Evolutionary conservation across 306 rosid genomes (phyloP), one percentile per base, ranked within the genome.

Genomic region (Luffa acutangula): DNA sequence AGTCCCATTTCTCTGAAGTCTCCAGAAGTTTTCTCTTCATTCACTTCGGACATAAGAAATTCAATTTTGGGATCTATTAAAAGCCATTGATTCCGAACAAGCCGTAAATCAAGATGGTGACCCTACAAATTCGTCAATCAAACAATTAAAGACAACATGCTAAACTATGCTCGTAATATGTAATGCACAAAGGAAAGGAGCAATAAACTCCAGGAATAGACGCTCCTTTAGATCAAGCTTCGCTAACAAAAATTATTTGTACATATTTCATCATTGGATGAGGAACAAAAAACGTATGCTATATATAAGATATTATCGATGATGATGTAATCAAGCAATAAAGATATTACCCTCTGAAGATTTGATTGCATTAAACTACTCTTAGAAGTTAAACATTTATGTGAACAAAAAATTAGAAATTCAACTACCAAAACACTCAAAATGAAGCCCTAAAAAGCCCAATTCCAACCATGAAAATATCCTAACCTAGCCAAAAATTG

Each of bases 1-100:
- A 80, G 87, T 81, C 98, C 98, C 98, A 94, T 94, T 86, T 89
- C 97, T 91, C 92, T 86, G 85, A 92, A 94, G 86, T 92, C 97
- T 81, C 89, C 97, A 45, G 94, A 83, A 46, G 98, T 92, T 88
- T 89, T 94, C 80, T 94, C 98, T 83, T 94, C 97, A 82, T 94
- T 94, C 62, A 79, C 92, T 86, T 92, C 92, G 5, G 98, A 94
- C 98, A 94, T 92, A 62, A 94, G 95, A 85, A 91, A 84, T 83
- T 94, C 95, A 63, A 86, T 83, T 84, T 84, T 87, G 78, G 98
- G 97, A 87, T 92, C 97, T 74, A 92, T 83, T 89, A 89, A 79
- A 81, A 94, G 90, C 97, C 98, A 94, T 58, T 94, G 98, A 85
- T 94, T 94, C 77, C 92, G 89, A 69, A 94, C 86, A 82, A 94